Percentiles rank a stretch among this genome's conserved stretches.
These are phyloP conservation scores for Rhododendron ovatum DNA, from an alignment of 148 eudicot genomes.

Conservation along the genomic window DNA sequence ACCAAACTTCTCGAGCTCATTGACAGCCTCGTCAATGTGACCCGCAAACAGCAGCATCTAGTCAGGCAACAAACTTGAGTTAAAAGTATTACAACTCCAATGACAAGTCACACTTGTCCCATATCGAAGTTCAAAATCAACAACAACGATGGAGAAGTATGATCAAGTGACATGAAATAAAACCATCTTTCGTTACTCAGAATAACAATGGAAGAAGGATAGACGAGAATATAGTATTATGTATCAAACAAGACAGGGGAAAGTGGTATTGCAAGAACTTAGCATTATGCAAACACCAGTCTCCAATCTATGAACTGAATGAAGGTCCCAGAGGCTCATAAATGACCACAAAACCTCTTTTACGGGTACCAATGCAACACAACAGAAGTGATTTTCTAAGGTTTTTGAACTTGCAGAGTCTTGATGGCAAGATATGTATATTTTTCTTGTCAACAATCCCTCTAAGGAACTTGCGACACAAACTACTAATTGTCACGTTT, in stretches of 20 bases:
- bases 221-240: background rate
- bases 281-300: background rate
- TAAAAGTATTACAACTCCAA: background rate
- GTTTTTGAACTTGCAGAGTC: background rate
- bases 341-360: background rate
- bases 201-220: background rate
- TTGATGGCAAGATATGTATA: background rate
- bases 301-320: background rate
- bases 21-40: conserved; percentile 56
- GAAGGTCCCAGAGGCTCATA: background rate
- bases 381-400: background rate
- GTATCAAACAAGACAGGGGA: background rate
- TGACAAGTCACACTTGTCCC: background rate
- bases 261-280: background rate
- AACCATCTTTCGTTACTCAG: background rate
- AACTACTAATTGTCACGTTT: background rate
- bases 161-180: background rate
- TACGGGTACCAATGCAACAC: background rate
- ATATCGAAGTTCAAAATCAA: background rate
- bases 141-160: background rate
- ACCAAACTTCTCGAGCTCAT: conserved; percentile 46
- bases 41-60: conserved; percentile 71
- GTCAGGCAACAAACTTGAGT: conserved; percentile 9
- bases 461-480: background rate
- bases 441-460: background rate